Evolutionary conservation across 2,329 filamentous ascomycete species (phyloP).

Genomic region (Diaporthe humulicola): DNA sequence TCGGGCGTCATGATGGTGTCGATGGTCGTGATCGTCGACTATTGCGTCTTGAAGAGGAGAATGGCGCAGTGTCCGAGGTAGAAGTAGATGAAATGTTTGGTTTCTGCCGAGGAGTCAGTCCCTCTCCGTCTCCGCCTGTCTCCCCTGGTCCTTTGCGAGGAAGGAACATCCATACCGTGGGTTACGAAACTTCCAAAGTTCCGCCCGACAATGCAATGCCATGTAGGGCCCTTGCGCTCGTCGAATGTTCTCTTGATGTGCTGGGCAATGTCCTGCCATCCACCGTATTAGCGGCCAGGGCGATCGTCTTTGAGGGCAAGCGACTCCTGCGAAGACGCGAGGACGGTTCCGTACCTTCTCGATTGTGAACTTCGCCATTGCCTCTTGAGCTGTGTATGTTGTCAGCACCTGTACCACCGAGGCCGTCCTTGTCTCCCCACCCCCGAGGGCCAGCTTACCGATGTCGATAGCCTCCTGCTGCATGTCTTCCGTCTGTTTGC

Average conservation of each 20-base stretch:
- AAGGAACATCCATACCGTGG: slow-evolving; percentile 75
- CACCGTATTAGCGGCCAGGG: slow-evolving; percentile 28
- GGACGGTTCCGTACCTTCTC: slow-evolving; percentile 63
- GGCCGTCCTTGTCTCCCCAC: slow-evolving; percentile 13
- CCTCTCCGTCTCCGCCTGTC: neutral
- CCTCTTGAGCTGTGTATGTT: slow-evolving; percentile 66
- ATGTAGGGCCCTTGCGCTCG: slow-evolving; percentile 95
- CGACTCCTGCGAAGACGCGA: too few relatives aligned
- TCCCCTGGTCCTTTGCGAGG: neutral
- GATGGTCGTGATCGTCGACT: slow-evolving; percentile 47
- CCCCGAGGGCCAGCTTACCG: slow-evolving; percentile 71
- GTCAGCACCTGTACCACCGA: slow-evolving; percentile 5
- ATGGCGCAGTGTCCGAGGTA: slow-evolving; percentile 99
- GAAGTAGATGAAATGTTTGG: slow-evolving; percentile 99
- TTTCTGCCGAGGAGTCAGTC: slow-evolving; percentile 71
- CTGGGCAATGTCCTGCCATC: slow-evolving; percentile 86
- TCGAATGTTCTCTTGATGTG: slow-evolving; percentile 98
- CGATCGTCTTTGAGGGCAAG: neutral
- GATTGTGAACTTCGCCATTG: slow-evolving; percentile 73
- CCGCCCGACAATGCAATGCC: slow-evolving; percentile 98
- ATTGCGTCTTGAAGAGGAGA: slow-evolving; percentile 99
- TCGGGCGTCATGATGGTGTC: neutral
- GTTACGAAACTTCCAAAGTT: slow-evolving; percentile 99
- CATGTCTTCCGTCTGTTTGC: slow-evolving; percentile 90
- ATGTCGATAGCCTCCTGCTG: slow-evolving; percentile 95